Conservation (phyloP, 192 early-diverging fungal species). For the Linnemannia hyalina region DNA sequence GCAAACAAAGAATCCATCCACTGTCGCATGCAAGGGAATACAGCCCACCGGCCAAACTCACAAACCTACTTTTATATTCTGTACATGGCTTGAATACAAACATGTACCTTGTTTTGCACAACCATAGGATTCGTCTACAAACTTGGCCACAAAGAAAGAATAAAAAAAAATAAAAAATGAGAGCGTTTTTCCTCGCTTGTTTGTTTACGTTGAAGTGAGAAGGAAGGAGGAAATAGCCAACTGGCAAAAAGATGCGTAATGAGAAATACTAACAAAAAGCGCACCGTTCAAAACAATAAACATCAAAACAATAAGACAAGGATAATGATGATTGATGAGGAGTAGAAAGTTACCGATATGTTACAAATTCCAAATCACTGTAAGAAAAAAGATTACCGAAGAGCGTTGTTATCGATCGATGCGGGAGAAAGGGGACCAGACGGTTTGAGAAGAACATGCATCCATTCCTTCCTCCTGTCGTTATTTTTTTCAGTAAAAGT, state of each 20-base stretch:
- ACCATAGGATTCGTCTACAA: conserved; percentile 22
- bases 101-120: neutral
- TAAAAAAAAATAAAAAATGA: neutral
- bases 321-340: neutral
- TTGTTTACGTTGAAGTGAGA: neutral
- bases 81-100: neutral
- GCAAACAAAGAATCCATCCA: neutral
- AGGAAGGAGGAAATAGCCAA: neutral
- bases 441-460: neutral
- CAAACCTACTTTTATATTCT: neutral
- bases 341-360: neutral
- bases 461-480: neutral
- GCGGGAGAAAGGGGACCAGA: neutral
- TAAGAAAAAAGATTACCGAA: neutral
- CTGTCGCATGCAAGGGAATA: neutral
- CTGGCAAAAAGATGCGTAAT: conserved; percentile 7
- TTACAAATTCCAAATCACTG: neutral
- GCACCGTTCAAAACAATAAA: neutral
- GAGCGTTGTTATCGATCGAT: neutral
- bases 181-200: neutral
- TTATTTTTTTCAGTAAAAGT: neutral
- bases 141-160: conserved; percentile 14
- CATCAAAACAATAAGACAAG: neutral
- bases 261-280: neutral
- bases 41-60: neutral